A percentile compares a stretch with the other conserved stretches of the same genome.
phyloP scores from a whole-genome alignment of 345 rosid species.

The Brassica carinata region DNA sequence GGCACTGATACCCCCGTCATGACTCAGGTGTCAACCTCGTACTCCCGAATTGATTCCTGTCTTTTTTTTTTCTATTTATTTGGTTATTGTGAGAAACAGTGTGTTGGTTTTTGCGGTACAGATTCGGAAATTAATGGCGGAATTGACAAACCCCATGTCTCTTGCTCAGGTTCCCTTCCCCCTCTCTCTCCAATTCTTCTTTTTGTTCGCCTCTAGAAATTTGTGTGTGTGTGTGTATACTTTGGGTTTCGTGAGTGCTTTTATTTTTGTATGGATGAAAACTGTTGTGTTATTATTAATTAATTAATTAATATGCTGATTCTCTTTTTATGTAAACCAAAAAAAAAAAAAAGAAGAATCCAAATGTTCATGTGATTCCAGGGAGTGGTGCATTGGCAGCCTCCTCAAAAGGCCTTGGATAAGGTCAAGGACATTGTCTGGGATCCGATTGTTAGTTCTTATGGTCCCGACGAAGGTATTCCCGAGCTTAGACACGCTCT shows the following conservation, averaged over 20 bases:
- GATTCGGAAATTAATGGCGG: constrained; percentile 80
- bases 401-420: constrained; percentile 75
- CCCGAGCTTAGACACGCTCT: constrained; percentile 77
- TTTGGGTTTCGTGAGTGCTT: constrained; percentile 15
- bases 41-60: not conserved
- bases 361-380: constrained; percentile 25
- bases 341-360: no score
- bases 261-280: not conserved
- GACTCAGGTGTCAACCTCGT: constrained; percentile 72
- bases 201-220: constrained; percentile 7
- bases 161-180: constrained; percentile 77
- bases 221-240: not conserved
- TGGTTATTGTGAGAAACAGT: constrained; percentile 12
- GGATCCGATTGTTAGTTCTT: constrained; percentile 75
- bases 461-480: constrained; percentile 93
- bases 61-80: not conserved
- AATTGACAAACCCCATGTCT: constrained; percentile 65
- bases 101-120: constrained; percentile 45
- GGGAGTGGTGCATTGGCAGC: constrained; percentile 98
- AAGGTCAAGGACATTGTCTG: constrained; percentile 78
- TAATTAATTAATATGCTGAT: not conserved
- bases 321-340: not conserved
- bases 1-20: constrained; percentile 85
- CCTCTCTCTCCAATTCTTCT: not conserved
- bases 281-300: not conserved